These are phyloP conservation scores for Sextonia rubra DNA, from an alignment of 164 flowering plant species.

Conservation along the genomic window DNA sequence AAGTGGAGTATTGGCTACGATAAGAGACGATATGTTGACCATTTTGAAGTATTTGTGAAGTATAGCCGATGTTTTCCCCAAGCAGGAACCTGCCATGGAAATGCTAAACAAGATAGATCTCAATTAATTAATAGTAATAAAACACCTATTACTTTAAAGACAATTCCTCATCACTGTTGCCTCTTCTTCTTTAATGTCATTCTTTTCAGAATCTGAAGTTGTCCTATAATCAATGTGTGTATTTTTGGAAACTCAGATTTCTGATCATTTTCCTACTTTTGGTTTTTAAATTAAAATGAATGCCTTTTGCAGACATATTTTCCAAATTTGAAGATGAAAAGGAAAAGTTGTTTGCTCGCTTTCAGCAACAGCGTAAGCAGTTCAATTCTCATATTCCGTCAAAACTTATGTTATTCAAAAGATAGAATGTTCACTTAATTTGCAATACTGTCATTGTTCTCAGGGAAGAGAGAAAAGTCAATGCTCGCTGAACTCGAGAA, in stretches of 20 bases:
- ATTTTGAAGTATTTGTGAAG: too few relatives aligned
- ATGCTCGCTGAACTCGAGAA: conserved; percentile 72
- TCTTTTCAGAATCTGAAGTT: neutral
- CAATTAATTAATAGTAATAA: neutral
- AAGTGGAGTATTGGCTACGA: too few relatives aligned
- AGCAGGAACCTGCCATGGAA: neutral
- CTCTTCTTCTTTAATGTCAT: neutral
- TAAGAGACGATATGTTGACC: too few relatives aligned
- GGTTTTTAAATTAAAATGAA: neutral
- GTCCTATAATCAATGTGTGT: neutral
- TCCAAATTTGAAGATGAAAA: conserved; percentile 82
- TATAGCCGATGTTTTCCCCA: neutral
- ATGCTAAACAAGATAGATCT: neutral
- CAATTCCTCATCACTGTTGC: neutral
- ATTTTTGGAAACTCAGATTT: neutral
- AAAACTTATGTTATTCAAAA: neutral
- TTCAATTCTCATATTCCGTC: too few relatives aligned
- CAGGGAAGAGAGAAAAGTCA: conserved; percentile 86
- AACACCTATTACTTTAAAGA: neutral
- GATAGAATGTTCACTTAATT: neutral
- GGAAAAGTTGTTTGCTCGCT: conserved; percentile 57
- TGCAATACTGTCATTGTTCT: conserved; percentile 2
- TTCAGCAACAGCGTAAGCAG: conserved; percentile 77
- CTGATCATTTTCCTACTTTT: neutral
- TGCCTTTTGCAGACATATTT: conserved; percentile 49